Conservation (phyloP, 73 alveolate genomes). For the Uronychia binucleata region DNA sequence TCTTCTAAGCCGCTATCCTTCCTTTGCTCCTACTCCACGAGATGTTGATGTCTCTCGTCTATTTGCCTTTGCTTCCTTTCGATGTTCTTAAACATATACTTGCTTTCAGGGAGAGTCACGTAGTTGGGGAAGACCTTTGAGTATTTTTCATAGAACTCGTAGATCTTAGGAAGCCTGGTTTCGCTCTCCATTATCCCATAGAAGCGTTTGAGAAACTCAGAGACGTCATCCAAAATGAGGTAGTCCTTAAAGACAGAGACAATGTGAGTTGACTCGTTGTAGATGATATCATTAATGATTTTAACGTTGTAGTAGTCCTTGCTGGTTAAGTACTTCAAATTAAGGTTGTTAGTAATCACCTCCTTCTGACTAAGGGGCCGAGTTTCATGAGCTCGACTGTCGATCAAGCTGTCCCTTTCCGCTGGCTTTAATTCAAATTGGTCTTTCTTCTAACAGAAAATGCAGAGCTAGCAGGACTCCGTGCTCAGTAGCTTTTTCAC, state of each 20-base stretch:
- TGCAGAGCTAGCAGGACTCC: not conserved
- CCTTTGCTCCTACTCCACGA: constrained; percentile 28
- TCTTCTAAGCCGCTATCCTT: not conserved
- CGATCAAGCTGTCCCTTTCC: not conserved
- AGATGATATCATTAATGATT: constrained; percentile 70
- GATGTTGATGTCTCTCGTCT: constrained; percentile 62
- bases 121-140: constrained; percentile 87
- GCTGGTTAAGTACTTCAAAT: constrained; percentile 42
- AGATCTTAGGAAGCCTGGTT: constrained; percentile 79
- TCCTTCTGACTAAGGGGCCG: not conserved
- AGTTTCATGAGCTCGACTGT: not conserved
- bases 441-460: not conserved
- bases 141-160: constrained; percentile 80
- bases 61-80: constrained; percentile 77
- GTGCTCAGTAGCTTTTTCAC: not conserved
- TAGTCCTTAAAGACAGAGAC: constrained; percentile 80
- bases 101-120: constrained; percentile 78
- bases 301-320: constrained; percentile 57
- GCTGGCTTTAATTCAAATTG: not conserved
- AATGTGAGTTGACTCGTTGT: constrained; percentile 75
- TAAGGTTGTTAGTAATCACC: not conserved
- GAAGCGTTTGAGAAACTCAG: constrained; percentile 81
- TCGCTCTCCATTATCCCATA: constrained; percentile 64
- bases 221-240: constrained; percentile 78
- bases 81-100: constrained; percentile 84